Conservation (phyloP, 768 basidiomycete species). For the Termitomyces sp. region DNA sequence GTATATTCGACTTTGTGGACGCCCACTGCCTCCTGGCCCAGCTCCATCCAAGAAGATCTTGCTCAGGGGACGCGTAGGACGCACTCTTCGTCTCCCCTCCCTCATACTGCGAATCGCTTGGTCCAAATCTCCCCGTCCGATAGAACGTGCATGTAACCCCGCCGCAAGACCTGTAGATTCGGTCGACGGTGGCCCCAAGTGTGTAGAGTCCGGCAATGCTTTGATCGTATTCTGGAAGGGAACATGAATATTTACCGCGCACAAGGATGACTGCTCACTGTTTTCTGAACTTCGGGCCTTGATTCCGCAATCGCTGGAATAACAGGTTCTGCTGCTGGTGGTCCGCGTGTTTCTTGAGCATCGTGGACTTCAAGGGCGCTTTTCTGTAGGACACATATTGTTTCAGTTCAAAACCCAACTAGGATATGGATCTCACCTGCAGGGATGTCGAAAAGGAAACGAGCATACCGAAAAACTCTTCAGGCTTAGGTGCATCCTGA, state of each 20-base stretch:
- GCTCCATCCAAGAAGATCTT: constrained; percentile 79
- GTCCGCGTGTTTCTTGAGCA: constrained; percentile 32
- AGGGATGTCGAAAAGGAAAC: constrained; percentile 72
- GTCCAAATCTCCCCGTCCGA: constrained; percentile 80
- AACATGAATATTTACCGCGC: not conserved
- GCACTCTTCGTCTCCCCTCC: constrained; percentile 54
- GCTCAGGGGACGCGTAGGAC: constrained; percentile 56
- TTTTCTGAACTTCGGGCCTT: constrained; percentile 17
- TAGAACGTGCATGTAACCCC: constrained; percentile 44
- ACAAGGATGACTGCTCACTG: constrained; percentile 15
- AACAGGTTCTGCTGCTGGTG: constrained; percentile 13
- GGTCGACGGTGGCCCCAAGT: constrained; percentile 25
- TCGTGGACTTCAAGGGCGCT: constrained; percentile 66
- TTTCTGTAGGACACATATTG: constrained; percentile 44
- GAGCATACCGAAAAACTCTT: constrained; percentile 78
- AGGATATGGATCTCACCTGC: constrained; percentile 44
- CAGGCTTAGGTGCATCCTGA: constrained; percentile 65
- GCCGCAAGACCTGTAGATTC: constrained; percentile 38
- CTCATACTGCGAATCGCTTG: constrained; percentile 81
- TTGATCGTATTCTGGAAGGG: constrained; percentile 40
- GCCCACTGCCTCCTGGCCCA: constrained; percentile 34
- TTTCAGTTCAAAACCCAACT: not conserved
- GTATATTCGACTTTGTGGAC: constrained; percentile 30
- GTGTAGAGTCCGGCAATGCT: constrained; percentile 19
- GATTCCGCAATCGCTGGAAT: constrained; percentile 17